Evolutionary conservation across 2,329 filamentous ascomycete species (phyloP).

Genomic region (Ophiostoma sp.): DNA sequence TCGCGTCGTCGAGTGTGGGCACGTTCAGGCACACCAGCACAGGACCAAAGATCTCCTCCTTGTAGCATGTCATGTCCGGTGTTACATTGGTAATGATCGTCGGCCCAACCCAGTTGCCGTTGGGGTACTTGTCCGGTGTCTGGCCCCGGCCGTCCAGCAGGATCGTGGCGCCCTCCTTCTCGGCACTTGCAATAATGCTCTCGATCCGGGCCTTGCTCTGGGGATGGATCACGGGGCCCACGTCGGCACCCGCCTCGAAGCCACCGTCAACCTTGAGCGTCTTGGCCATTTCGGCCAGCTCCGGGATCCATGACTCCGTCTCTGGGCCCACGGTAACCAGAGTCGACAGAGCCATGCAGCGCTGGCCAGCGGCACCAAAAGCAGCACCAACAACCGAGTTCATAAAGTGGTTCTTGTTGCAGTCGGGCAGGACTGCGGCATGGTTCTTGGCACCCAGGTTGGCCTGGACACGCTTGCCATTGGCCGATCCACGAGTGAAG

Average conservation of each 20-base stretch:
- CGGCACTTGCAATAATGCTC: constrained; percentile 66
- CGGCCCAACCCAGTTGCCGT: constrained; percentile 80
- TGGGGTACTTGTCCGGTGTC: constrained; percentile 71
- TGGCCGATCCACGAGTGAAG: constrained; percentile 69
- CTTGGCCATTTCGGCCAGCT: constrained; percentile 72
- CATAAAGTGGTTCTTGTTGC: constrained; percentile 84
- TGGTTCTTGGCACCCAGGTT: constrained; percentile 89
- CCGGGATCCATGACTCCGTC: constrained; percentile 75
- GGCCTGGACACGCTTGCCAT: constrained; percentile 83
- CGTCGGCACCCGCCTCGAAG: constrained; percentile 72
- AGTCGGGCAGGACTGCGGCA: constrained; percentile 75
- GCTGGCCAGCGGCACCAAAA: constrained; percentile 77
- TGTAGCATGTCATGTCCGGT: constrained; percentile 76
- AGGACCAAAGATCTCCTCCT: constrained; percentile 79
- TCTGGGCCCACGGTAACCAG: constrained; percentile 72
- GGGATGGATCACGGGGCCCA: constrained; percentile 76
- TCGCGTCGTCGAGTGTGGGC: constrained; percentile 70
- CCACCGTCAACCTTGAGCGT: constrained; percentile 69
- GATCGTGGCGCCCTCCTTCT: constrained; percentile 75
- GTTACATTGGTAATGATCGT: constrained; percentile 80
- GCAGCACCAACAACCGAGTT: constrained; percentile 80
- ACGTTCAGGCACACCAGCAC: constrained; percentile 78
- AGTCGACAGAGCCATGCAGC: constrained; percentile 82
- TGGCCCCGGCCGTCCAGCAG: constrained; percentile 74
- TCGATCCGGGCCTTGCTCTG: constrained; percentile 76